Evolutionary conservation across 352 stramenopile species (phyloP).

Genomic region (Globisporangium solare): DNA sequence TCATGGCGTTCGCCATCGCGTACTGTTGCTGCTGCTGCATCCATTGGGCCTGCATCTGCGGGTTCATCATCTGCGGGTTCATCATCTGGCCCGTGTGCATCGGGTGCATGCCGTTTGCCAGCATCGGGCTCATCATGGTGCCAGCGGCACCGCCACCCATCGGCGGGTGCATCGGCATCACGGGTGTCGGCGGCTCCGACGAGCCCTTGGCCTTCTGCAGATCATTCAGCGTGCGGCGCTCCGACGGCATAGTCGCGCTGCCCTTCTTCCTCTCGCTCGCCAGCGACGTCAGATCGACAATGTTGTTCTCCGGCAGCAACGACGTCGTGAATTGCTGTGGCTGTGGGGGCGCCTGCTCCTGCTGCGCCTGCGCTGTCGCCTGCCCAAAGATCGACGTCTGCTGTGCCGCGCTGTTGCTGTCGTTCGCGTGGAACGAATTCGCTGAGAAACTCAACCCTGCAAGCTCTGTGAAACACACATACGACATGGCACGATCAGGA

Average conservation of each 20-base stretch:
- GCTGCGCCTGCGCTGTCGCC: neutral
- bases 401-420: neutral
- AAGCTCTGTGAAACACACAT: constrained; percentile 25
- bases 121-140: constrained; percentile 42
- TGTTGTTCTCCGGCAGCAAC: constrained; percentile 60
- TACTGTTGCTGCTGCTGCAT: constrained; percentile 14
- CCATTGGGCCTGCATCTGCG: constrained; percentile 40
- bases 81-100: constrained; percentile 30
- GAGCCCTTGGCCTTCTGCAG: constrained; percentile 38
- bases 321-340: constrained; percentile 33
- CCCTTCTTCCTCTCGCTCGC: constrained; percentile 50
- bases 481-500: neutral
- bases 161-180: constrained; percentile 37
- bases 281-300: constrained; percentile 54
- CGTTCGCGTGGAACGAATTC: constrained; percentile 5
- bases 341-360: constrained; percentile 1
- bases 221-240: constrained; percentile 55
- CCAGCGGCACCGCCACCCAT: constrained; percentile 21
- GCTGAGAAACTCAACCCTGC: constrained; percentile 45
- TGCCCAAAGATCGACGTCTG: constrained; percentile 4
- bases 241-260: constrained; percentile 19
- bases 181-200: constrained; percentile 27
- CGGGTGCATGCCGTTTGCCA: constrained; percentile 24
- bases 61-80: constrained; percentile 22
- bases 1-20: constrained; percentile 14